A percentile compares a stretch with the other conserved stretches of the same genome.
Conservation (phyloP, 1,284 basidiomycete genomes). For the Leccinum huronense region DNA sequence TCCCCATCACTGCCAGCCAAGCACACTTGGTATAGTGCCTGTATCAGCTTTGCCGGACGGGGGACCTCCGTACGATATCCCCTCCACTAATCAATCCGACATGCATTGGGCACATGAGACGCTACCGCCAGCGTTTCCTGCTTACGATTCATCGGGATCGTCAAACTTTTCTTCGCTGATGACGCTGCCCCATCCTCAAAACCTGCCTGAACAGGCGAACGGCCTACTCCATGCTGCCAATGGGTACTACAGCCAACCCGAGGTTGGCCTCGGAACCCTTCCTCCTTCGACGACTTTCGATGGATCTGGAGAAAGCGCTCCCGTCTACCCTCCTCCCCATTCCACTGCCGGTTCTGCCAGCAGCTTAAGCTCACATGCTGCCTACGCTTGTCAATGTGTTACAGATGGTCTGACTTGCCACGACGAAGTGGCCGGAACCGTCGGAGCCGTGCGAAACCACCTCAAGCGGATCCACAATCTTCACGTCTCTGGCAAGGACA, state of each 20-base stretch:
- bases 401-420: constrained; percentile 10
- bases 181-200: neutral
- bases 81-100: neutral
- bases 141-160: neutral
- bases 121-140: neutral
- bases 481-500: constrained; percentile 11
- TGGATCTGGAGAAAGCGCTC: neutral
- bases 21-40: neutral
- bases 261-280: neutral
- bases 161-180: neutral
- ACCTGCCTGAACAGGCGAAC: neutral
- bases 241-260: neutral
- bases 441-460: constrained; percentile 17
- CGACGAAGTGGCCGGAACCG: constrained; percentile 1
- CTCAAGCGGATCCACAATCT: constrained; percentile 16
- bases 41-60: neutral
- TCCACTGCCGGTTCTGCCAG: neutral
- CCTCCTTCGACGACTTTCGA: neutral
- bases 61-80: neutral
- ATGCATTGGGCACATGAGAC: neutral
- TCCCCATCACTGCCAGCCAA: neutral
- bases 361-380: neutral
- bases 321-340: neutral
- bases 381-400: constrained; percentile 11
- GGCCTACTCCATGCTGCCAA: neutral